phyloP scores from a whole-genome alignment of 2,329 filamentous ascomycete genomes.

The Dactylellina cionopaga region DNA sequence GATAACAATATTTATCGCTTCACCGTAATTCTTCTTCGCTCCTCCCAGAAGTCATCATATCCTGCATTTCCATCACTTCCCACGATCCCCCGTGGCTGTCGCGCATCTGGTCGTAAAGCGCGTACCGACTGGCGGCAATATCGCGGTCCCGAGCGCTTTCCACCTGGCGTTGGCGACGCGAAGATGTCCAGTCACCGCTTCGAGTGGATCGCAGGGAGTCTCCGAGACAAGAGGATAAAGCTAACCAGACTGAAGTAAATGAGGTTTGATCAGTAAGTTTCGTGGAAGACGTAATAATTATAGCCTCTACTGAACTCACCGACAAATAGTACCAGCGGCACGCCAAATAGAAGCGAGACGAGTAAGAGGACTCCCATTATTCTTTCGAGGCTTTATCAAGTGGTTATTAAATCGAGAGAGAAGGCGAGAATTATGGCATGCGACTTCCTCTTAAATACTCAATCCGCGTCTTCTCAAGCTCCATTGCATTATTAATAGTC shows the following conservation, averaged over 20 bases:
- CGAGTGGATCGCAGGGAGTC: constrained; percentile 55
- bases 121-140: constrained; percentile 52
- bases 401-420: too few species aligned
- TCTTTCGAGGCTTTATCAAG: background rate
- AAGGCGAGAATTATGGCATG: too few species aligned
- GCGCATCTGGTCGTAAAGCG: constrained; percentile 58
- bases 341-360: constrained; percentile 53
- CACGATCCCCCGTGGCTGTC: constrained; percentile 58
- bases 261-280: constrained; percentile 5
- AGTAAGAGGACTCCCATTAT: constrained; percentile 55
- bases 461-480: too few species aligned
- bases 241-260: constrained; percentile 58
- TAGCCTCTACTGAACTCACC: constrained; percentile 56
- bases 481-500: too few species aligned
- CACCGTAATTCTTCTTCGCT: constrained; percentile 55
- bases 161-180: constrained; percentile 53
- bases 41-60: constrained; percentile 37
- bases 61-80: constrained; percentile 58
- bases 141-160: constrained; percentile 37
- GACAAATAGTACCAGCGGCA: constrained; percentile 56
- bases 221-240: constrained; percentile 59
- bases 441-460: too few species aligned
- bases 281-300: too few species aligned
- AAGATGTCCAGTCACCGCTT: constrained; percentile 32
- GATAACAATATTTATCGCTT: background rate